These are phyloP conservation scores for Artemisia argyi DNA, from an alignment of 129 eudicot genomes.

Conservation along the genomic window DNA sequence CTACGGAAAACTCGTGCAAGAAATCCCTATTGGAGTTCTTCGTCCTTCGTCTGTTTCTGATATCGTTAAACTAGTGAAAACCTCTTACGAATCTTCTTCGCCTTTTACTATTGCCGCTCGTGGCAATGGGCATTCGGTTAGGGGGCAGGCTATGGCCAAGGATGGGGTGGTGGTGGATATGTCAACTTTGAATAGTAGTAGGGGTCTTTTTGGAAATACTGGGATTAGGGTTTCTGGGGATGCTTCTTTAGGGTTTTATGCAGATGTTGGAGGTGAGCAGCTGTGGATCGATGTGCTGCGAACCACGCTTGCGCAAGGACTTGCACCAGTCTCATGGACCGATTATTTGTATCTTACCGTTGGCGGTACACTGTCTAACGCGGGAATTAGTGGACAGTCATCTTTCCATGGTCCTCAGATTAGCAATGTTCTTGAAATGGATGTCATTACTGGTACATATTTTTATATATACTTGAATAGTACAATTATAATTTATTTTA, in stretches of 20 bases:
- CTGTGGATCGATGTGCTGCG: conserved; percentile 37
- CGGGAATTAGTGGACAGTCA: conserved; percentile 36
- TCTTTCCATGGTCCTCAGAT: conserved; percentile 41
- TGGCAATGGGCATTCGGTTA: conserved; percentile 39
- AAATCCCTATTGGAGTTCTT: conserved; percentile 33
- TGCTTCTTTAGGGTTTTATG: conserved; percentile 34
- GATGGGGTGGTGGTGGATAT: conserved; percentile 42
- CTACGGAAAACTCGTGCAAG: conserved; percentile 24
- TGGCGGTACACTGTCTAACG: conserved; percentile 41
- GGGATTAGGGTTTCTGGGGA: conserved; percentile 36
- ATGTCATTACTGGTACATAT: conserved; percentile 38
- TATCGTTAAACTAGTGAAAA: conserved; percentile 18
- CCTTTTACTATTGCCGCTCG: conserved; percentile 27
- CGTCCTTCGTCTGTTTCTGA: conserved; percentile 29
- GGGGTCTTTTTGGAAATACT: neutral
- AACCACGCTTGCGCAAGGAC: conserved; percentile 34
- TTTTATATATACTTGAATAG: too few relatives aligned
- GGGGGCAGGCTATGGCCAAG: conserved; percentile 42
- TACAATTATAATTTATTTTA: too few relatives aligned
- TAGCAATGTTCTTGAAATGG: conserved; percentile 42
- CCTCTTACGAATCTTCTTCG: conserved; percentile 18
- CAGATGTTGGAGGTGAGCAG: conserved; percentile 45
- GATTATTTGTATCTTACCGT: conserved; percentile 40
- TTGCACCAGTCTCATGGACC: conserved; percentile 40
- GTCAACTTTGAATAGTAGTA: conserved; percentile 19